These are phyloP conservation scores for Trichophyton verrucosum DNA, from an alignment of 2,329 filamentous ascomycete species.

Conservation along the genomic window DNA sequence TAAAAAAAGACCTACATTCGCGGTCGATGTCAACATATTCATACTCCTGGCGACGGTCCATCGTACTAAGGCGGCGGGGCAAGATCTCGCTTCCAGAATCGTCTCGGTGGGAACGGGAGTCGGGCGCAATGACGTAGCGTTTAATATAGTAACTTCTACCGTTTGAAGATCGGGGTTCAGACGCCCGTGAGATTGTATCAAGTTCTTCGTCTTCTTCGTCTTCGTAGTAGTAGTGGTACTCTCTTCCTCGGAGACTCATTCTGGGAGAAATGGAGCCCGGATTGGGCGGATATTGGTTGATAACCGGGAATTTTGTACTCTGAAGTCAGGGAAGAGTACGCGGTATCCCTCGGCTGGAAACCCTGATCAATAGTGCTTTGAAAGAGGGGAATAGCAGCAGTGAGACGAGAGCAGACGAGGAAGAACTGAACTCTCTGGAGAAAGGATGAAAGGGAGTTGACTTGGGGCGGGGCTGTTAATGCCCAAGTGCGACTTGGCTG, in stretches of 20 bases:
- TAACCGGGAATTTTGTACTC: background rate
- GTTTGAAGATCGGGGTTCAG: background rate
- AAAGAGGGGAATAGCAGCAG: background rate
- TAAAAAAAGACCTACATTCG: slow-evolving; percentile 31
- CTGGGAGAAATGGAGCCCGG: background rate
- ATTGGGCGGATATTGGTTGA: background rate
- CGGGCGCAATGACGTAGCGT: slow-evolving; percentile 41
- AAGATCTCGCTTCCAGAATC: slow-evolving; percentile 15
- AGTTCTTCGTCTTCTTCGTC: background rate
- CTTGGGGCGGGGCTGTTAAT: background rate
- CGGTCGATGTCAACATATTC: slow-evolving; percentile 24
- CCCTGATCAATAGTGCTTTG: background rate
- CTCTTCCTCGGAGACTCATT: background rate
- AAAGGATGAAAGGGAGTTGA: background rate
- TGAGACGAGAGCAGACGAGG: background rate
- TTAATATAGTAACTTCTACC: slow-evolving; percentile 22
- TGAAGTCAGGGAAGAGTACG: background rate
- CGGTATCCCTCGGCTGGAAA: background rate
- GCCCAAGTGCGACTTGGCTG: background rate
- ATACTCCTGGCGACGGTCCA: slow-evolving; percentile 30
- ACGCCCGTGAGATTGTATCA: background rate
- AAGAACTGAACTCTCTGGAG: background rate
- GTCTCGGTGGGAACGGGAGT: slow-evolving; percentile 24
- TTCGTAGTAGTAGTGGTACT: background rate
- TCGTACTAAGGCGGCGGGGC: slow-evolving; percentile 28